phyloP scores from a whole-genome alignment of 768 basidiomycete species.

The Rhodotorula babjevae region DNA sequence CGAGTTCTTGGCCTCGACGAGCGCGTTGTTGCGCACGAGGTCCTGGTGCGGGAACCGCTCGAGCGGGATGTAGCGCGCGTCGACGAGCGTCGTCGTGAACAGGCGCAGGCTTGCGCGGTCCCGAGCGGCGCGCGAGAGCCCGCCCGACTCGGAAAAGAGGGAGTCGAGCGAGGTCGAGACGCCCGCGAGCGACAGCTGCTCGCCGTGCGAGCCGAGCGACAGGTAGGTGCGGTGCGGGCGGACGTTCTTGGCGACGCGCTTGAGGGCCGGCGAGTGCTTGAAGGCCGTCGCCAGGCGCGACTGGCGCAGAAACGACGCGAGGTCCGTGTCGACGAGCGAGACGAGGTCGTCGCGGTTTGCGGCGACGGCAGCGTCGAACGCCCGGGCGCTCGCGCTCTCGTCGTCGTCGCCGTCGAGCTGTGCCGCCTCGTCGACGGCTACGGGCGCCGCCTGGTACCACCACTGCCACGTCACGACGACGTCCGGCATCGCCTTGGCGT shows the following conservation, averaged over 20 bases:
- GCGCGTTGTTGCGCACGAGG: conserved; percentile 29
- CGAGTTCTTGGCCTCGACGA: conserved; percentile 26
- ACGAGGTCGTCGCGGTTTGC: conserved; percentile 24
- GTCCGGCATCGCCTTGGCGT: background rate
- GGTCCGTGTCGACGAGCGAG: conserved; percentile 14
- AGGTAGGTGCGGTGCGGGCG: conserved; percentile 33
- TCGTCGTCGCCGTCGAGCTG: too few species aligned
- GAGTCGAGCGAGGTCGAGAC: conserved; percentile 15
- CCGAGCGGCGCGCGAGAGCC: conserved; percentile 4
- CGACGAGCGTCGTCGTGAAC: conserved; percentile 33
- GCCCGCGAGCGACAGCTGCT: conserved; percentile 19
- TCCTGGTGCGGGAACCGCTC: conserved; percentile 36
- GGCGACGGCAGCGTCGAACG: background rate
- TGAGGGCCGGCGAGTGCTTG: background rate
- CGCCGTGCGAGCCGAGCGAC: conserved; percentile 33
- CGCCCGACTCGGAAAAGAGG: conserved; percentile 9
- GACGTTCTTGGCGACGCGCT: background rate
- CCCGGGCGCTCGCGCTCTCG: background rate
- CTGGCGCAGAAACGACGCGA: background rate
- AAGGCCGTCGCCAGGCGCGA: background rate
- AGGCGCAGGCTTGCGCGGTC: conserved; percentile 21
- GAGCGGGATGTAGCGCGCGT: conserved; percentile 35
- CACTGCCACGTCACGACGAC: conserved; percentile 29
- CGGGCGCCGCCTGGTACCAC: conserved; percentile 24
- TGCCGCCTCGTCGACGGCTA: background rate